phyloP scores from a whole-genome alignment of 257 asterid genomes.

The Petunia secreta region DNA sequence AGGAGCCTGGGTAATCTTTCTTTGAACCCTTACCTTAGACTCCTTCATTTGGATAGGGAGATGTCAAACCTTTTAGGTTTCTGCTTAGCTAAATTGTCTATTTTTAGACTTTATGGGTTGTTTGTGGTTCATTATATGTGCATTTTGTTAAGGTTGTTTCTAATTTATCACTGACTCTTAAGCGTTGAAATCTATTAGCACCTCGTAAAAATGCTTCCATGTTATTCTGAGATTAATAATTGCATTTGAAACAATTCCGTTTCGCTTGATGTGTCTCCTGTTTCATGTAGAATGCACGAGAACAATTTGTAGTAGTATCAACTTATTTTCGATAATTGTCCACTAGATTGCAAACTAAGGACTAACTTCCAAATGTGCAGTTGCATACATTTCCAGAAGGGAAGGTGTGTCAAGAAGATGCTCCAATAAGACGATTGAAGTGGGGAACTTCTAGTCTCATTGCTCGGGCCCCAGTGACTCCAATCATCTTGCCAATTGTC shows the following conservation, averaged over 20 bases:
- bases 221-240: background rate
- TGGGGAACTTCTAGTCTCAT: slow-evolving; percentile 99
- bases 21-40: slow-evolving; percentile 22
- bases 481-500: slow-evolving; percentile 88
- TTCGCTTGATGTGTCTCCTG: background rate
- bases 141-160: background rate
- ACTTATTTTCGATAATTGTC: background rate
- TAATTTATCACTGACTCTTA: background rate
- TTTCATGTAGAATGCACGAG: background rate
- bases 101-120: background rate
- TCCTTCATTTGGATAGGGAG: background rate
- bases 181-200: background rate
- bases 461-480: slow-evolving; percentile 90
- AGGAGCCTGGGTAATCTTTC: slow-evolving; percentile 83
- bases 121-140: background rate
- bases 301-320: background rate
- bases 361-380: slow-evolving; percentile 62
- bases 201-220: background rate
- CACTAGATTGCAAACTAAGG: background rate
- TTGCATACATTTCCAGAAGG: slow-evolving; percentile 99
- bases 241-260: background rate
- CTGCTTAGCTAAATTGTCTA: background rate
- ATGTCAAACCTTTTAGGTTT: background rate
- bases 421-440: slow-evolving; percentile 82
- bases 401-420: slow-evolving; percentile 93